Conservation (phyloP, 148 eudicot genomes). For the Heliamphora exappendiculata region DNA sequence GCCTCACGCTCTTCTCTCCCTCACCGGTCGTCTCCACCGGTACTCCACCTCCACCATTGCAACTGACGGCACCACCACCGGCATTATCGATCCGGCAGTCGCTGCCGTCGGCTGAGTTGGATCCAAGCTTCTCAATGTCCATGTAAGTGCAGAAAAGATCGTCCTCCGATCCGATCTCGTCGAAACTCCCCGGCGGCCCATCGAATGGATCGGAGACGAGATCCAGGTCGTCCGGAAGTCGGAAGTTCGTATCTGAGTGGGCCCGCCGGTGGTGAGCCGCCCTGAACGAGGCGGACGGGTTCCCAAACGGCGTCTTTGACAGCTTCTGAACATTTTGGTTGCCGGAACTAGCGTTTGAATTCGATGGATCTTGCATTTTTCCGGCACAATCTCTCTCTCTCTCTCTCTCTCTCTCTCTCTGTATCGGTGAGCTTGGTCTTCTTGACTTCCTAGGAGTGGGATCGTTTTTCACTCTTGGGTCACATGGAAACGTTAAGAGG, state of each 20-base stretch:
- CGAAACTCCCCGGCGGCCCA: conserved; percentile 29
- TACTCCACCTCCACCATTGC: conserved; percentile 7
- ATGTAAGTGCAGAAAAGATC: conserved; percentile 60
- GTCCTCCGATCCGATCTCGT: conserved; percentile 44
- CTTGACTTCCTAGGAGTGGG: background rate
- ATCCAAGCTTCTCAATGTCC: conserved; percentile 62
- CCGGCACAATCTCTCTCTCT: background rate
- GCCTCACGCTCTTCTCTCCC: conserved; percentile 20
- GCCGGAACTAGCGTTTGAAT: conserved; percentile 2
- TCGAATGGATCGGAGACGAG: conserved; percentile 39
- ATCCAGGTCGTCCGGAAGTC: conserved; percentile 52
- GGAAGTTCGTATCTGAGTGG: conserved; percentile 52
- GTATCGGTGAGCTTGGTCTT: background rate
- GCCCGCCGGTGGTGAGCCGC: conserved; percentile 50
- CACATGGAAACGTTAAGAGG: conserved; percentile 12
- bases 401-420: background rate
- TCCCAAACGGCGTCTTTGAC: conserved; percentile 5
- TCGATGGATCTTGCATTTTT: conserved; percentile 23
- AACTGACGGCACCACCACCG: too few relatives aligned
- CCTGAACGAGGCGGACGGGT: conserved; percentile 5
- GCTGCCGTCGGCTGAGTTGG: conserved; percentile 13
- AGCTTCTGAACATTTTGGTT: conserved; percentile 2
- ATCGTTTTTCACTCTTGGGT: background rate
- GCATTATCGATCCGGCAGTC: conserved; percentile 14
- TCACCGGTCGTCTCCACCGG: conserved; percentile 16